Base-by-base conservation (phyloP, 1,284 basidiomycete species). In the Rhodotorula sp. region DNA sequence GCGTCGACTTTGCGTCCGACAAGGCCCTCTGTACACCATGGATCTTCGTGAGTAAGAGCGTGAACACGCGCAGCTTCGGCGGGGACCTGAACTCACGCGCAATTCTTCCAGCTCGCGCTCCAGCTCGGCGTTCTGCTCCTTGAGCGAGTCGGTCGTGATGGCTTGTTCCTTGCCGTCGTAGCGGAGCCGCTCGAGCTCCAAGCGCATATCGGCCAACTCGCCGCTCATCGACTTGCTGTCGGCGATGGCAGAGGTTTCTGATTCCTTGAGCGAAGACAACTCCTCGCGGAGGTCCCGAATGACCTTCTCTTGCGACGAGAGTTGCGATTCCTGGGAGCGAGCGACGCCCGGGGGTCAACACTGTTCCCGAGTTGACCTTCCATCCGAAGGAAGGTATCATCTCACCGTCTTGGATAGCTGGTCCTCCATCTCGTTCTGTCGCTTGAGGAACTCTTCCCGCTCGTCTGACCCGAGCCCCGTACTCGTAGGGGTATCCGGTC, bases 341-440 rank as follows among this genome's bases (percentile, higher is more conserved):
- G 20, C 18, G 15, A 3, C 14, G 5, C 8, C n/a, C 12, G 1
- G 14, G 14, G n/a, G 24, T 46, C 18, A n/a, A 29, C 24, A 30
- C 12, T 4, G 26, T 37, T 22, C 26, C 2, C 0, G 44, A 44
- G n/a, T 18, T 18, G 24, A 5, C 4, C 3, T 14, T 5, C 26
- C 18, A 5, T 18, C 26, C 22, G 26, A 5, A 26, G 5, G 24
- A 6, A 2, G 53, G 48, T 4, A 30, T 1, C 60, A 69, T 60
- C 82, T 72, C 61, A 83, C 84, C 79, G 84, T 93, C 84, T 98
- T 95, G 1, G 91, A 91, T 59, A 99, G 84, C 78, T 90, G 86
- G 81, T 99, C 95, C 73, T 89, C 93, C 69, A 99, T 85, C 82
- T 99, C 95, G 79, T 99, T 99, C 85, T 99, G 96, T 70, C 95